Base-by-base conservation (phyloP, 208 protist genomes). In the Polymyxa betae region DNA sequence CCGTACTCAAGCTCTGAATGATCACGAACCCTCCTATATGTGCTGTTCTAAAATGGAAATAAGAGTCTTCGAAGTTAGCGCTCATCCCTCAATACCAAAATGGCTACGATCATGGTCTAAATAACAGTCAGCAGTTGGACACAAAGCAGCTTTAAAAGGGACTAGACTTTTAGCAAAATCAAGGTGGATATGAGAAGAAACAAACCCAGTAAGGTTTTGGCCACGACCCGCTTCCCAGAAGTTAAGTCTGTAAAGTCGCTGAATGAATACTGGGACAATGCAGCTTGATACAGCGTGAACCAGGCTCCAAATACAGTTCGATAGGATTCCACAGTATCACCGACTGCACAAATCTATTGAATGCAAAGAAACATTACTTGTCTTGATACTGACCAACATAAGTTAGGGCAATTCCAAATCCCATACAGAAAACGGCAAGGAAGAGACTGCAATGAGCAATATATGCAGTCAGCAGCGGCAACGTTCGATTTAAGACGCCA, bases 221-320 rank as follows among this genome's bases (percentile, higher is more conserved):
- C 5, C 24, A 60, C 12, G 5, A 60, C 5, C 24, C 49, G 49
- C 24, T 60, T 5, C 5, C 49, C 49, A 29, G 24, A 60, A 29
- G 49, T 5, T 60, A 60, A 60, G 24, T 60, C 24, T 29, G 5
- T 24, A 24, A 60, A 60, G 24, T 60, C 49, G 24, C 24, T 24
- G 24, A 60, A 60, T 29, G 12, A 29, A 24, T 29, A 60, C 24
- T 5, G 24, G 49, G 5, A 29, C 49, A 82, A 43, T 43, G 72
- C 5, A 38, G 72, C 5, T 43, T 82, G 5, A 43, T 82, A 82
- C 16, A 82, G 40, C 5, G 72, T 82, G n/a, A 82, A 82, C 72
- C n/a, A 45, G 72, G 72, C 5, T 5, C 72, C 40, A n/a, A 43
- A 43, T 45, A 82, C 40, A 43, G 72, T 82, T 20, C 12, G 35